A percentile compares a stretch with the other conserved stretches of the same genome.
Conservation (phyloP, 1,284 basidiomycete species). For the Trichosporon asahii region DNA sequence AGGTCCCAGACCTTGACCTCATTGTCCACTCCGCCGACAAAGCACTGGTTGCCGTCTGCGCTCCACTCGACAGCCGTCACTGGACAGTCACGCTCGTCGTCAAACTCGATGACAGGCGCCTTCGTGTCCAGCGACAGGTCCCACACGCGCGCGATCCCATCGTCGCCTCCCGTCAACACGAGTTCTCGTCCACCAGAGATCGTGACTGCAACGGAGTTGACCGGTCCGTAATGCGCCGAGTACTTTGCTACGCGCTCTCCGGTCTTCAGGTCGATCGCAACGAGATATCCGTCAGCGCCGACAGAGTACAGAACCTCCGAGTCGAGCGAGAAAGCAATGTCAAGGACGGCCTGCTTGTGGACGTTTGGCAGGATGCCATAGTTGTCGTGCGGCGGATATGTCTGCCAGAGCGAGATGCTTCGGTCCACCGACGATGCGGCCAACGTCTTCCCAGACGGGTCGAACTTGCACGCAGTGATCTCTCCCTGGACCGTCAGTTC, state of each 20-base stretch:
- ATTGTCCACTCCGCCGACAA: constrained; percentile 87
- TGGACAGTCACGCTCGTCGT: constrained; percentile 69
- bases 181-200: constrained; percentile 70
- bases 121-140: constrained; percentile 74
- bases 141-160: constrained; percentile 84
- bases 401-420: constrained; percentile 52
- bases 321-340: constrained; percentile 51
- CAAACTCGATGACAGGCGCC: constrained; percentile 70
- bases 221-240: constrained; percentile 74
- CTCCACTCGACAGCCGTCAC: constrained; percentile 91
- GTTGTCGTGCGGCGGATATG: constrained; percentile 53
- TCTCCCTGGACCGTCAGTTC: constrained; percentile 39
- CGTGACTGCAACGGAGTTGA: constrained; percentile 83
- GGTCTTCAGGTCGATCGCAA: constrained; percentile 46
- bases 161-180: constrained; percentile 78
- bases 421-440: constrained; percentile 50
- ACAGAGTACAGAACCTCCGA: constrained; percentile 50
- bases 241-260: constrained; percentile 46
- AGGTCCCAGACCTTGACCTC: constrained; percentile 90
- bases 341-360: constrained; percentile 51
- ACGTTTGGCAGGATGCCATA: constrained; percentile 50
- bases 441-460: constrained; percentile 50
- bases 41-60: constrained; percentile 77
- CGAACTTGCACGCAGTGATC: constrained; percentile 51
- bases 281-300: constrained; percentile 48